Conservation (phyloP, 768 basidiomycete genomes). For the Auriscalpium vulgare region DNA sequence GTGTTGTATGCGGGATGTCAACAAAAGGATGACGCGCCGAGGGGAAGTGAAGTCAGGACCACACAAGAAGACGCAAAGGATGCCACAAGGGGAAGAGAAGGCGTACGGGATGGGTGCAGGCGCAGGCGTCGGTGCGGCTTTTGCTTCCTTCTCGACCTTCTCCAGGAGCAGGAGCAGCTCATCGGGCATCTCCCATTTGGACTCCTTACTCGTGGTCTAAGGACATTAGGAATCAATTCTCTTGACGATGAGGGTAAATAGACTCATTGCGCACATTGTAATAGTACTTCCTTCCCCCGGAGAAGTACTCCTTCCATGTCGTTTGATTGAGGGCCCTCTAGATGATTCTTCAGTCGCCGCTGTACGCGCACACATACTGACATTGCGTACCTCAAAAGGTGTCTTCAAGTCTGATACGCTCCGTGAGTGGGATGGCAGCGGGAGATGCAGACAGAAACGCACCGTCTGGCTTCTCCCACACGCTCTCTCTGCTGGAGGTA, state of each 20-base stretch:
- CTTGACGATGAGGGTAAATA: background rate
- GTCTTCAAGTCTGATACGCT: slow-evolving; percentile 66
- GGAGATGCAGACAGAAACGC: slow-evolving; percentile 13
- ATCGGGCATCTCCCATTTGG: slow-evolving; percentile 97
- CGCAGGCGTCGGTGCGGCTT: slow-evolving; percentile 26
- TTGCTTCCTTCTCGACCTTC: slow-evolving; percentile 73
- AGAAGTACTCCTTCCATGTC: slow-evolving; percentile 95
- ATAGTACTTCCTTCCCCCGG: slow-evolving; percentile 85
- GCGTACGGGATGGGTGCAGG: slow-evolving; percentile 15
- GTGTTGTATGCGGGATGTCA: too few species aligned
- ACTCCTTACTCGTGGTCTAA: slow-evolving; percentile 82
- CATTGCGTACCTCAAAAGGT: slow-evolving; percentile 69
- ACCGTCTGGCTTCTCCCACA: slow-evolving; percentile 99
- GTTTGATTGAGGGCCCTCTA: slow-evolving; percentile 86
- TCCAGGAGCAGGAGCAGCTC: slow-evolving; percentile 81
- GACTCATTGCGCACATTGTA: slow-evolving; percentile 53
- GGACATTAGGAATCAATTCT: background rate
- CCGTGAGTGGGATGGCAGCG: background rate
- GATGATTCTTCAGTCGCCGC: background rate
- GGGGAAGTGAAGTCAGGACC: background rate
- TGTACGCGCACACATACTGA: too few species aligned
- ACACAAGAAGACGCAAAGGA: background rate
- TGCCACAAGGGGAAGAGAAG: too few species aligned
- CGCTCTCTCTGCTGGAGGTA: slow-evolving; percentile 77
- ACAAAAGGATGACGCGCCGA: too few species aligned